A percentile compares a stretch with the other conserved stretches of the same genome.
Evolutionary conservation across 2,329 filamentous ascomycete species (phyloP).

Genomic region (Xylariaceae sp.): DNA sequence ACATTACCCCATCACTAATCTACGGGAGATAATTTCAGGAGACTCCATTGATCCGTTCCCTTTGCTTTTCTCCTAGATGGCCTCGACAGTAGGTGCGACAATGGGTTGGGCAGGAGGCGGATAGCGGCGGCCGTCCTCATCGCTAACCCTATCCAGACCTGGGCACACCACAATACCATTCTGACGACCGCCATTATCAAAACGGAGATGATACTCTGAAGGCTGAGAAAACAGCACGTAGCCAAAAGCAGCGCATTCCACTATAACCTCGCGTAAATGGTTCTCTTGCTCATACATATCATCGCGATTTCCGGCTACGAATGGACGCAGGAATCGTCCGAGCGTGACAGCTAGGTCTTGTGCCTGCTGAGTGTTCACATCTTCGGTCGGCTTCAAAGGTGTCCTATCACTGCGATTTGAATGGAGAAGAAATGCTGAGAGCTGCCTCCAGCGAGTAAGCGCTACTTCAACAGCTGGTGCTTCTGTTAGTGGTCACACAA

Average conservation of each 20-base stretch:
- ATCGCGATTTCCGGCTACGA: conserved; percentile 24
- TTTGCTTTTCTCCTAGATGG: too few relatives aligned
- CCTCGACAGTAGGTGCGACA: conserved; percentile 12
- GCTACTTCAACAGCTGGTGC: conserved; percentile 26
- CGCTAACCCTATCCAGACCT: conserved; percentile 19
- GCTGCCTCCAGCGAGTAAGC: conserved; percentile 36
- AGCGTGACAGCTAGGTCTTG: conserved; percentile 28
- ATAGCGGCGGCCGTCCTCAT: conserved; percentile 17
- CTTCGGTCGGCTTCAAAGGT: conserved; percentile 26
- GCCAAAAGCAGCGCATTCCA: conserved; percentile 37
- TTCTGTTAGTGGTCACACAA: neutral
- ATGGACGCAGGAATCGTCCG: conserved; percentile 29
- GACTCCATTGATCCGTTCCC: too few relatives aligned
- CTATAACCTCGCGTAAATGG: conserved; percentile 35
- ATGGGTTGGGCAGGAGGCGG: conserved; percentile 10
- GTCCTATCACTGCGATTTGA: conserved; percentile 32
- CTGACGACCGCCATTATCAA: conserved; percentile 6
- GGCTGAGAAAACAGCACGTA: conserved; percentile 40
- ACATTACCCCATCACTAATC: too few relatives aligned
- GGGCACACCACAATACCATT: conserved; percentile 18
- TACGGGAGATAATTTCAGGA: too few relatives aligned
- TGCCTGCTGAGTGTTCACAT: conserved; percentile 27
- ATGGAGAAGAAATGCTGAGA: conserved; percentile 39
- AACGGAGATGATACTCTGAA: conserved; percentile 31
- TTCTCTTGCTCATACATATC: conserved; percentile 29